phyloP scores from a whole-genome alignment of 2,329 filamentous ascomycete genomes.

The Microdochium trichocladiopsis region DNA sequence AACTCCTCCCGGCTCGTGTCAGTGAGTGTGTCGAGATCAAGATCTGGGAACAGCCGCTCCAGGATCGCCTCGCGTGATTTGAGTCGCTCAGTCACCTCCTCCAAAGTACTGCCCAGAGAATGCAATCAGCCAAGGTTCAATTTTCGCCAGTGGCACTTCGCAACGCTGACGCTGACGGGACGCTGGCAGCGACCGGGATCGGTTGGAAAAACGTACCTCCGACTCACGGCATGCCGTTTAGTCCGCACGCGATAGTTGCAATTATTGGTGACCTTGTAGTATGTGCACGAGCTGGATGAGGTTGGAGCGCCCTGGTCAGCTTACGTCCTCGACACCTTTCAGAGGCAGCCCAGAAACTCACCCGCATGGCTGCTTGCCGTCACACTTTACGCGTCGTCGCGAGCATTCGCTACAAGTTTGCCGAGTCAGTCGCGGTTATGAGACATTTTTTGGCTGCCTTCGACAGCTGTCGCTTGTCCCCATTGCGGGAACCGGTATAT shows the following conservation, averaged over 20 bases:
- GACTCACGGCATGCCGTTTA: slow-evolving; percentile 19
- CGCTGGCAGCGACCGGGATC: too few relatives aligned
- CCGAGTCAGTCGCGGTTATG: neutral
- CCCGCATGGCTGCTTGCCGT: slow-evolving; percentile 26
- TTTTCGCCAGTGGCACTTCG: too few relatives aligned
- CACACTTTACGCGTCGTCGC: slow-evolving; percentile 27
- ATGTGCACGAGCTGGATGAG: slow-evolving; percentile 32
- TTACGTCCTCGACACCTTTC: too few relatives aligned
- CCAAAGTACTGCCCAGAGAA: slow-evolving; percentile 11
- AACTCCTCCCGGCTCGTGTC: slow-evolving; percentile 11
- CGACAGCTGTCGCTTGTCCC: too few relatives aligned
- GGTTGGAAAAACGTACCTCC: slow-evolving; percentile 10
- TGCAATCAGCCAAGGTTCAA: too few relatives aligned
- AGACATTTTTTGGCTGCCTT: neutral
- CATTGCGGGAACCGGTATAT: too few relatives aligned
- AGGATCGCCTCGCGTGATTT: slow-evolving; percentile 13
- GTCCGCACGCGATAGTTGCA: slow-evolving; percentile 21
- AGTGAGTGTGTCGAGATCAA: slow-evolving; percentile 7
- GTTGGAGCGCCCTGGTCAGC: too few relatives aligned
- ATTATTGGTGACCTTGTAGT: slow-evolving; percentile 14
- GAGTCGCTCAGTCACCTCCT: slow-evolving; percentile 15
- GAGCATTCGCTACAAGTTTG: slow-evolving; percentile 11
- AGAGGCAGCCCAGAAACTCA: too few relatives aligned
- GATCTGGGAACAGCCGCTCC: slow-evolving; percentile 12
- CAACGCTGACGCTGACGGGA: too few relatives aligned